Percentiles rank a stretch among this genome's conserved stretches.
These are phyloP conservation scores for Boletus rex-veris DNA, from an alignment of 768 basidiomycete species.

Conservation along the genomic window DNA sequence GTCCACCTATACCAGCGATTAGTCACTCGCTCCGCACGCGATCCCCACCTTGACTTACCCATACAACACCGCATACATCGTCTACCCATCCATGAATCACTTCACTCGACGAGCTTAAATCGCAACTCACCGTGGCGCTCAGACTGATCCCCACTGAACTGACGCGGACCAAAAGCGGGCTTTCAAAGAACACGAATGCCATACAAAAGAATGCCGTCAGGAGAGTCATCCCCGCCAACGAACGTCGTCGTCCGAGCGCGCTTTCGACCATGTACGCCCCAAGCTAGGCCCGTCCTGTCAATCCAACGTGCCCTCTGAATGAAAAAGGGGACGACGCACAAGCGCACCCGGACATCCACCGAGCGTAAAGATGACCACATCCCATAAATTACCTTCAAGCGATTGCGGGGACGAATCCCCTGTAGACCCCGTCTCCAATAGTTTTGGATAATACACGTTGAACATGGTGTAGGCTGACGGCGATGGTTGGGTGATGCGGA, in stretches of 20 bases:
- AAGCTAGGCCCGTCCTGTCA: slow-evolving; percentile 42
- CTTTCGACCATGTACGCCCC: slow-evolving; percentile 82
- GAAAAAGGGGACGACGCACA: slow-evolving; percentile 40
- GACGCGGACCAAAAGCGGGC: slow-evolving; percentile 55
- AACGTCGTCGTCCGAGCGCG: slow-evolving; percentile 64
- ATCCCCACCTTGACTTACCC: slow-evolving; percentile 34
- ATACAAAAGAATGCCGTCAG: slow-evolving; percentile 72
- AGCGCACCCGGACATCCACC: slow-evolving; percentile 84
- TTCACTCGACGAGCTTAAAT: background rate
- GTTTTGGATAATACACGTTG: slow-evolving; percentile 86
- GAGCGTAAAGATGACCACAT: slow-evolving; percentile 81
- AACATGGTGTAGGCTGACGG: slow-evolving; percentile 83
- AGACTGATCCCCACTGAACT: slow-evolving; percentile 77
- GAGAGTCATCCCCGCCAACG: slow-evolving; percentile 73
- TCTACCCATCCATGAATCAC: slow-evolving; percentile 33
- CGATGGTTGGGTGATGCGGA: background rate
- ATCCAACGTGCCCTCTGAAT: background rate
- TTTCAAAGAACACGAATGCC: slow-evolving; percentile 59
- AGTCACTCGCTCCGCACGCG: background rate
- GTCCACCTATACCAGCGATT: slow-evolving; percentile 53
- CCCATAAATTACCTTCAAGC: slow-evolving; percentile 68
- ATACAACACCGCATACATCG: slow-evolving; percentile 87
- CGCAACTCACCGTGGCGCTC: slow-evolving; percentile 50
- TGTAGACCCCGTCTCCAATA: slow-evolving; percentile 57
- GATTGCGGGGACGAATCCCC: slow-evolving; percentile 36